Evolutionary conservation across 768 basidiomycete genomes (phyloP).

Genomic region (Trametopsis cervina): DNA sequence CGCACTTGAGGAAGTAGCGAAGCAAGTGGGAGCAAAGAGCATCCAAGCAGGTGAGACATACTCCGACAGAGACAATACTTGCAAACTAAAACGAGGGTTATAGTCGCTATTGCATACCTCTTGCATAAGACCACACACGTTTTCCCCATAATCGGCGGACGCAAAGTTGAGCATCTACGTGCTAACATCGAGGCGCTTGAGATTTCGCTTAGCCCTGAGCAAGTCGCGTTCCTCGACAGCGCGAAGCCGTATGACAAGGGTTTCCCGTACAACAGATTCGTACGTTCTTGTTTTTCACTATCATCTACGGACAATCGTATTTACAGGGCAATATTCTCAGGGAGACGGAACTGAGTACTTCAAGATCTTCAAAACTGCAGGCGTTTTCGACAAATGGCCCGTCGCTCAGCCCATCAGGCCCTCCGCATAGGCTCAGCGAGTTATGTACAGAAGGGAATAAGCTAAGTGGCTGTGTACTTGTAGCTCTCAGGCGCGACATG

Average conservation of each 20-base stretch:
- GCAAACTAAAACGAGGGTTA: no score
- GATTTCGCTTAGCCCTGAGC: constrained; percentile 36
- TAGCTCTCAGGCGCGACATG: no score
- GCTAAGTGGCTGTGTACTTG: no score
- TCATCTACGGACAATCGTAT: neutral
- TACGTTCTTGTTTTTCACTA: constrained; percentile 16
- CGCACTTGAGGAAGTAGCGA: constrained; percentile 44
- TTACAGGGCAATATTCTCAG: constrained; percentile 11
- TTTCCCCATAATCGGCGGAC: constrained; percentile 45
- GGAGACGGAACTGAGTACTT: constrained; percentile 22
- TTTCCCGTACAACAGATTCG: constrained; percentile 32
- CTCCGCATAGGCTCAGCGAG: no score
- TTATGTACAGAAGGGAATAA: no score
- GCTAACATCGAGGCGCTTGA: constrained; percentile 45
- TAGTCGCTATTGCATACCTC: constrained; percentile 48
- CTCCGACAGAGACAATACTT: neutral
- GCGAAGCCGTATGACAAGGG: constrained; percentile 38
- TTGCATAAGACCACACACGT: constrained; percentile 48
- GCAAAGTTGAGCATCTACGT: constrained; percentile 44
- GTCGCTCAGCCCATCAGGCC: constrained; percentile 11
- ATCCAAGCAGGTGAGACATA: constrained; percentile 37
- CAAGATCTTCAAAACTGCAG: constrained; percentile 12
- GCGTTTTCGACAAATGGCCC: constrained; percentile 19
- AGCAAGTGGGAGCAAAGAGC: constrained; percentile 39
- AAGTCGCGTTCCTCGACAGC: constrained; percentile 39